Conservation (phyloP, 2,329 filamentous ascomycete genomes). For the Geoglossum cookeanum region DNA sequence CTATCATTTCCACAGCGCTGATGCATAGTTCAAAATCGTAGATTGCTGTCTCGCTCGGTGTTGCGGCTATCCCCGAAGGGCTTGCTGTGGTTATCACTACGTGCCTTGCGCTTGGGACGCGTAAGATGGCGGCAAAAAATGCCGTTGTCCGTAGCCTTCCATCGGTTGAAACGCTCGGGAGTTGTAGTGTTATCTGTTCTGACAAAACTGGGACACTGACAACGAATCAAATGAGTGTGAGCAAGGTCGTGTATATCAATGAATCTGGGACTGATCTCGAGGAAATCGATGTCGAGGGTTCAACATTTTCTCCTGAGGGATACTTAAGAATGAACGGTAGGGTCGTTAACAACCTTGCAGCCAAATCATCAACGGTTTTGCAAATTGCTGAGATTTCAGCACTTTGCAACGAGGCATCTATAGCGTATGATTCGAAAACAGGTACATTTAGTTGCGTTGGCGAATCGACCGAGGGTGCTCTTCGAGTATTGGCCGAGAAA, state of each 20-base stretch:
- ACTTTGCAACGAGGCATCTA: slow-evolving; percentile 74
- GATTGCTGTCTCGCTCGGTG: slow-evolving; percentile 94
- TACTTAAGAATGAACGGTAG: slow-evolving; percentile 51
- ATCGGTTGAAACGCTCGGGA: slow-evolving; percentile 92
- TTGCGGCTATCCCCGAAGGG: slow-evolving; percentile 93
- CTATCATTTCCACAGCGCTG: not conserved
- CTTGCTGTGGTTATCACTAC: slow-evolving; percentile 98
- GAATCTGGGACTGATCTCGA: slow-evolving; percentile 55
- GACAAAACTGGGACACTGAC: slow-evolving; percentile 98
- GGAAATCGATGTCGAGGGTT: slow-evolving; percentile 79
- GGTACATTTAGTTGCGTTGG: slow-evolving; percentile 66
- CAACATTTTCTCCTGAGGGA: slow-evolving; percentile 75
- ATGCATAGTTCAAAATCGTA: slow-evolving; percentile 3
- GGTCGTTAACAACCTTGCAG: slow-evolving; percentile 45
- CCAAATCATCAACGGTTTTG: slow-evolving; percentile 54
- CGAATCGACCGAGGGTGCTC: slow-evolving; percentile 85
- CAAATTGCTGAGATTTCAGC: slow-evolving; percentile 54
- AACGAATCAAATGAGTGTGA: slow-evolving; percentile 98
- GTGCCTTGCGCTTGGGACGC: slow-evolving; percentile 82
- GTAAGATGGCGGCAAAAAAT: slow-evolving; percentile 98
- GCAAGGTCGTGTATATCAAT: slow-evolving; percentile 70
- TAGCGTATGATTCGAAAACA: slow-evolving; percentile 63
- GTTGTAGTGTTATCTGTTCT: slow-evolving; percentile 98
- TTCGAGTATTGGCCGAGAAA: slow-evolving; percentile 85
- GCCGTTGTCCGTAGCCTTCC: slow-evolving; percentile 90